Conservation (phyloP, 2,329 filamentous ascomycete species). For the Penicillium sp. region DNA sequence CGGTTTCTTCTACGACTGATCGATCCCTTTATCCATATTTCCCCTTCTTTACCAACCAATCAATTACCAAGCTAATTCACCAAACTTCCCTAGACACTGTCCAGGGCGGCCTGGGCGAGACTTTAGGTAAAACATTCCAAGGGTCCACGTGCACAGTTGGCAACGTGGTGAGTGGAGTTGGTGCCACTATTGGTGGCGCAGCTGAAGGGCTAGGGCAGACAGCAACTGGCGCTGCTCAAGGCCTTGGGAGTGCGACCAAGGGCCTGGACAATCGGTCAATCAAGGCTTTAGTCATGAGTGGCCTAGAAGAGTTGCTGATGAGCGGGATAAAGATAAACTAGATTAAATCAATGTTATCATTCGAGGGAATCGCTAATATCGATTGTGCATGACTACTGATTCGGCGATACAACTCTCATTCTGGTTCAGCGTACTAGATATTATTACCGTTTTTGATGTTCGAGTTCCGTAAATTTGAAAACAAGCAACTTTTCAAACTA, state of each 20-base stretch:
- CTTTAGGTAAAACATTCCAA: conserved; percentile 32
- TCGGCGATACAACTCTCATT: no score
- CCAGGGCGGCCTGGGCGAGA: conserved; percentile 31
- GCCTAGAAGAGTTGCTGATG: not conserved
- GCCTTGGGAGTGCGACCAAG: conserved; percentile 29
- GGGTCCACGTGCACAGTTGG: conserved; percentile 31
- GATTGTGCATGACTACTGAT: no score
- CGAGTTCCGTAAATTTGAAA: no score
- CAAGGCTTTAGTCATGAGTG: conserved; percentile 19
- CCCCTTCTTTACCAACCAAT: not conserved
- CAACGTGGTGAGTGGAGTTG: conserved; percentile 31
- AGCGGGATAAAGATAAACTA: conserved; percentile 5
- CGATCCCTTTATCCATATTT: not conserved
- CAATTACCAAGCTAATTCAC: not conserved
- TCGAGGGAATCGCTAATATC: no score
- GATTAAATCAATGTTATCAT: not conserved
- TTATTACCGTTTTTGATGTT: no score
- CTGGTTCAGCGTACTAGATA: no score
- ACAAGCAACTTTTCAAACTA: no score
- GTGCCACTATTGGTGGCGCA: conserved; percentile 32
- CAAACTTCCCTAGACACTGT: conserved; percentile 14
- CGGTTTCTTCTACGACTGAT: not conserved
- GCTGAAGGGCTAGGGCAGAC: conserved; percentile 37
- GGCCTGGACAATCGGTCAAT: conserved; percentile 32
- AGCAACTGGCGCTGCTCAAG: conserved; percentile 29